A percentile compares a stretch with the other conserved stretches of the same genome.
Conservation (phyloP, 2,329 filamentous ascomycete species). For the Colletotrichum plurivorum region DNA sequence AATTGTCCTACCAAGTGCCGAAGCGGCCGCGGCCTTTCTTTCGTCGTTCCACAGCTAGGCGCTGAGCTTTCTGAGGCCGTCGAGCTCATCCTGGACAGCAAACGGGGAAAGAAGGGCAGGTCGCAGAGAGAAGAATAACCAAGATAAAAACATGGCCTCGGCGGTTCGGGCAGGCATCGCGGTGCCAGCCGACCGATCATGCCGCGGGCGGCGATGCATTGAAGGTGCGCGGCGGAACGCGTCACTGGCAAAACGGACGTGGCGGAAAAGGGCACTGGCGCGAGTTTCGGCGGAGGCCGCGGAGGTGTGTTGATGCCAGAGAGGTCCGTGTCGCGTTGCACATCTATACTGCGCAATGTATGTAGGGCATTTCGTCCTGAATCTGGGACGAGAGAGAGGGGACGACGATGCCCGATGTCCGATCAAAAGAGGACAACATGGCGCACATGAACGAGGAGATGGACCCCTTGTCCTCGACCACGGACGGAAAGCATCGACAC, state of each 20-base stretch:
- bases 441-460: conserved; percentile 24
- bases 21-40: conserved; percentile 15
- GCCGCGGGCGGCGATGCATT: conserved; percentile 35
- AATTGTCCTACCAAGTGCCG: conserved; percentile 16
- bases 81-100: conserved; percentile 6
- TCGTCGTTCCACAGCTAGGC: neutral
- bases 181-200: conserved; percentile 33
- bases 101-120: too few relatives aligned
- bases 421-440: conserved; percentile 19
- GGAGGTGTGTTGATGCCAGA: conserved; percentile 28
- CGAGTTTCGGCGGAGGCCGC: conserved; percentile 38
- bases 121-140: too few relatives aligned
- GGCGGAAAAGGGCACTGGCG: conserved; percentile 36
- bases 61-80: neutral
- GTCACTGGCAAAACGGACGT: conserved; percentile 32
- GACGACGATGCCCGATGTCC: conserved; percentile 34
- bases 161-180: conserved; percentile 14
- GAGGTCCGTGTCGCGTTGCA: conserved; percentile 38
- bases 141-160: neutral
- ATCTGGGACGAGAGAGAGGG: conserved; percentile 37
- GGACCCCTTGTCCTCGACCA: conserved; percentile 27
- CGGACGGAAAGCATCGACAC: conserved; percentile 33
- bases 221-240: conserved; percentile 35
- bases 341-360: conserved; percentile 14
- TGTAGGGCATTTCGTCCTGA: conserved; percentile 36